Evolutionary conservation across 768 basidiomycete species (phyloP).

Genomic region (Boletus subparvulus): DNA sequence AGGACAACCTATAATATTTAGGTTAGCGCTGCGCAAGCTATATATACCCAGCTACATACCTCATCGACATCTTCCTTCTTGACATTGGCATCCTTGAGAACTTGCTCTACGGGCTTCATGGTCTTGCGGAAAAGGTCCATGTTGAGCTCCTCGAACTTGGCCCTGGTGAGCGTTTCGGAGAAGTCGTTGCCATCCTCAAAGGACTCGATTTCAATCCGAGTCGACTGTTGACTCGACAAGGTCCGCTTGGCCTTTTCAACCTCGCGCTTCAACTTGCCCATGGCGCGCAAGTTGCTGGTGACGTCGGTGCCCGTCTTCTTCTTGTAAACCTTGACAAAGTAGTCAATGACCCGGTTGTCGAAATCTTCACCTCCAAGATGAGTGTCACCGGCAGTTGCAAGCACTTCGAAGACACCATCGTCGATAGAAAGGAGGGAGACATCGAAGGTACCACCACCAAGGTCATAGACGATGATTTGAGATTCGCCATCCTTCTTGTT

Average conservation of each 20-base stretch:
- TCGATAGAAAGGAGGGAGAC: slow-evolving; percentile 94
- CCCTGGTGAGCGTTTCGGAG: slow-evolving; percentile 93
- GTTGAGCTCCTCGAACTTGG: slow-evolving; percentile 99
- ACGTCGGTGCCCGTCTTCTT: slow-evolving; percentile 89
- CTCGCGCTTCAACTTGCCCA: slow-evolving; percentile 91
- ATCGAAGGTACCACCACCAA: slow-evolving; percentile 98
- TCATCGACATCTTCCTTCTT: slow-evolving; percentile 98
- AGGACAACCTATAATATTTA: slow-evolving; percentile 61
- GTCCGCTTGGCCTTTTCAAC: slow-evolving; percentile 97
- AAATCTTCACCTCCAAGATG: slow-evolving; percentile 97
- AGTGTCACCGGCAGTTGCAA: slow-evolving; percentile 92
- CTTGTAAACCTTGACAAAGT: slow-evolving; percentile 88
- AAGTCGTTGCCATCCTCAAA: slow-evolving; percentile 98
- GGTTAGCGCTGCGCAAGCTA: not conserved
- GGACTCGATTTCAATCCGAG: slow-evolving; percentile 90
- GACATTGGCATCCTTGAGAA: slow-evolving; percentile 94
- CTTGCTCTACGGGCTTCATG: slow-evolving; percentile 99
- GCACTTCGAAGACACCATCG: slow-evolving; percentile 88
- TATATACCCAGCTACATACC: slow-evolving; percentile 38
- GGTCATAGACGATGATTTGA: slow-evolving; percentile 97
- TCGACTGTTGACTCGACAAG: slow-evolving; percentile 84
- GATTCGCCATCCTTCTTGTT: slow-evolving; percentile 95
- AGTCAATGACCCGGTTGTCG: slow-evolving; percentile 89
- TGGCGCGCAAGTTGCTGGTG: slow-evolving; percentile 71
- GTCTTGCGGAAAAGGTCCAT: slow-evolving; percentile 99